phyloP scores from a whole-genome alignment of 2,329 filamentous ascomycete species.

The Claviceps lovelessii region DNA sequence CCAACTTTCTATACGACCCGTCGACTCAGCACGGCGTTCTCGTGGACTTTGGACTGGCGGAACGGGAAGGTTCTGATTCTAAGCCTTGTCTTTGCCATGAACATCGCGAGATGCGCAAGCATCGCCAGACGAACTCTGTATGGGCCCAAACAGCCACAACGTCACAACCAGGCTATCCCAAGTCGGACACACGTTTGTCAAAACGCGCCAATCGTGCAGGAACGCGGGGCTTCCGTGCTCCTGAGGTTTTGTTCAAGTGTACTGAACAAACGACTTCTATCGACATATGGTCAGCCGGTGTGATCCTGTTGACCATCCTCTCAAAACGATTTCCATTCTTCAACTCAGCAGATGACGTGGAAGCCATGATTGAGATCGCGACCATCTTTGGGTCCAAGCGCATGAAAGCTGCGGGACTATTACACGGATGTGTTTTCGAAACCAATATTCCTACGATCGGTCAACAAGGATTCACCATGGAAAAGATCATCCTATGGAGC shows the following conservation, averaged over 20 bases:
- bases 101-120: conserved; percentile 44
- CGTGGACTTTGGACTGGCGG: conserved; percentile 97
- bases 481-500: conserved; percentile 93
- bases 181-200: conserved; percentile 75
- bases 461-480: conserved; percentile 68
- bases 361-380: conserved; percentile 93
- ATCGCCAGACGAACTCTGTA: conserved; percentile 42
- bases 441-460: conserved; percentile 86
- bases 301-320: conserved; percentile 92
- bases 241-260: conserved; percentile 94
- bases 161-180: conserved; percentile 60
- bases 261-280: conserved; percentile 88
- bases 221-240: conserved; percentile 87
- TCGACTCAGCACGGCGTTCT: conserved; percentile 69
- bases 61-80: conserved; percentile 62
- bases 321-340: conserved; percentile 94
- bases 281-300: conserved; percentile 91
- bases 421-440: conserved; percentile 87
- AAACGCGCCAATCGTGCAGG: conserved; percentile 87
- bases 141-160: conserved; percentile 36
- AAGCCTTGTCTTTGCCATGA: conserved; percentile 75
- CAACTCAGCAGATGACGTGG: conserved; percentile 95
- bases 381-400: conserved; percentile 78
- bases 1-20: conserved; percentile 90
- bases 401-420: conserved; percentile 68